A percentile compares a stretch with the other conserved stretches of the same genome.
Evolutionary conservation across 1,284 basidiomycete species (phyloP).

Genomic region (Trichosporon sp.): DNA sequence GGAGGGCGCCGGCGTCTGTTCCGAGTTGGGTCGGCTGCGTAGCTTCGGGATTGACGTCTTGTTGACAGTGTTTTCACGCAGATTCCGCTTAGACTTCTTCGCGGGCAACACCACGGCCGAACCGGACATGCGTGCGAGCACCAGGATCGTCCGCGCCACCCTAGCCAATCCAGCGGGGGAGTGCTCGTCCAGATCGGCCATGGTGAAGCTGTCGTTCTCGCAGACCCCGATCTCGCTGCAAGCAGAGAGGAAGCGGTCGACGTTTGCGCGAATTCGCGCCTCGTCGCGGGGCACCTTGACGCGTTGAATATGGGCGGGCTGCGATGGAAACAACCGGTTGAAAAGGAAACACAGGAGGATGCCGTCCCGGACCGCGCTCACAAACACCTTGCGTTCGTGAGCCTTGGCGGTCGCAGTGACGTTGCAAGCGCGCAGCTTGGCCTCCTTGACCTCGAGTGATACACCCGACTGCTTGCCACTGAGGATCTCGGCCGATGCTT

Average conservation of each 20-base stretch:
- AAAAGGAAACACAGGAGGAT: conserved; percentile 68
- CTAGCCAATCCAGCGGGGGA: conserved; percentile 28
- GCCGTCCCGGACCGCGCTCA: conserved; percentile 70
- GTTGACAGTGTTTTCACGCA: background rate
- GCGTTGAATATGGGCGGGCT: conserved; percentile 32
- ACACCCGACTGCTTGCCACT: conserved; percentile 14
- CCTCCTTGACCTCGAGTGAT: conserved; percentile 37
- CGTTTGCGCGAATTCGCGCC: conserved; percentile 29
- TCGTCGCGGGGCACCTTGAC: conserved; percentile 38
- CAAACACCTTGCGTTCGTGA: conserved; percentile 62
- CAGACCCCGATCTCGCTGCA: conserved; percentile 32
- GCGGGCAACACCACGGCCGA: background rate
- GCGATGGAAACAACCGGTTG: conserved; percentile 36
- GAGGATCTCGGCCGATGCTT: conserved; percentile 22
- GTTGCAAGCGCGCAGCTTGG: conserved; percentile 47
- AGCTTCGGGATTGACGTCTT: background rate
- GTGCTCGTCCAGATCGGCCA: conserved; percentile 31
- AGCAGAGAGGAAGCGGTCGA: conserved; percentile 35
- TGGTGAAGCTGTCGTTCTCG: conserved; percentile 29
- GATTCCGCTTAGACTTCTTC: conserved; percentile 1
- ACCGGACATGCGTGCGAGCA: conserved; percentile 58
- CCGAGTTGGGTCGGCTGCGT: conserved; percentile 1
- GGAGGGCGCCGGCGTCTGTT: background rate
- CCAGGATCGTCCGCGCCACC: conserved; percentile 54
- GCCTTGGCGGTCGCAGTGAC: conserved; percentile 60